A percentile compares a stretch with the other conserved stretches of the same genome.
These are phyloP conservation scores for Candida yuanshanica DNA, from an alignment of 805 yeast genomes.

Conservation along the genomic window DNA sequence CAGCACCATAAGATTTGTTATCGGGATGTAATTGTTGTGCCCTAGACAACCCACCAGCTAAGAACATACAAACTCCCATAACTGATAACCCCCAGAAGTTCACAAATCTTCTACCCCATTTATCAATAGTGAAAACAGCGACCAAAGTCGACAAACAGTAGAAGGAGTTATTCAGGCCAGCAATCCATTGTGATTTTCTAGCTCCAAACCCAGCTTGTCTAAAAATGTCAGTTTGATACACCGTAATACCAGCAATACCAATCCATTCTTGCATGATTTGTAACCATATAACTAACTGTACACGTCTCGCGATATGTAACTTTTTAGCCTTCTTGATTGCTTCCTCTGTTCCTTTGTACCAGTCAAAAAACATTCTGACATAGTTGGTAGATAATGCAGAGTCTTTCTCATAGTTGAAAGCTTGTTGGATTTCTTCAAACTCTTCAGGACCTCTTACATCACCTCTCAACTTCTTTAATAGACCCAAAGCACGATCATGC, in stretches of 20 bases:
- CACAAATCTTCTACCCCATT: conserved; percentile 2
- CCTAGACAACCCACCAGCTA: conserved; percentile 2
- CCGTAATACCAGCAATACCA: conserved; percentile 2
- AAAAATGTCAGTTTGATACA: conserved; percentile 1
- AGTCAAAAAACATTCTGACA: conserved; percentile 1
- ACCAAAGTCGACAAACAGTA: neutral
- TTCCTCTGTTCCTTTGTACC: conserved; percentile 1
- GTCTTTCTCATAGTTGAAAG: conserved; percentile 1
- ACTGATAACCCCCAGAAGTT: conserved; percentile 1
- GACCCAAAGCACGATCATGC: neutral
- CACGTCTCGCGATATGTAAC: conserved; percentile 1
- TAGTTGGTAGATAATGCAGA: conserved; percentile 1
- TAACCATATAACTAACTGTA: conserved; percentile 1
- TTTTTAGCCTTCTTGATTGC: conserved; percentile 1
- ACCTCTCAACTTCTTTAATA: conserved; percentile 1
- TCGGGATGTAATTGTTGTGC: conserved; percentile 2
- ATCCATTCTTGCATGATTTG: conserved; percentile 4
- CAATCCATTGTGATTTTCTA: conserved; percentile 2
- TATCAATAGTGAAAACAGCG: conserved; percentile 1
- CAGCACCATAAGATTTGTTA: conserved; percentile 2
- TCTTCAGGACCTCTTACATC: neutral
- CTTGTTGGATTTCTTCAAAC: neutral
- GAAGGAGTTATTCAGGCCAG: conserved; percentile 1
- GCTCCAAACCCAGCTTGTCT: conserved; percentile 1
- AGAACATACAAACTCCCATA: conserved; percentile 1